Evolutionary conservation across 306 rosid genomes (phyloP).

Genomic region (Rosa rugosa): DNA sequence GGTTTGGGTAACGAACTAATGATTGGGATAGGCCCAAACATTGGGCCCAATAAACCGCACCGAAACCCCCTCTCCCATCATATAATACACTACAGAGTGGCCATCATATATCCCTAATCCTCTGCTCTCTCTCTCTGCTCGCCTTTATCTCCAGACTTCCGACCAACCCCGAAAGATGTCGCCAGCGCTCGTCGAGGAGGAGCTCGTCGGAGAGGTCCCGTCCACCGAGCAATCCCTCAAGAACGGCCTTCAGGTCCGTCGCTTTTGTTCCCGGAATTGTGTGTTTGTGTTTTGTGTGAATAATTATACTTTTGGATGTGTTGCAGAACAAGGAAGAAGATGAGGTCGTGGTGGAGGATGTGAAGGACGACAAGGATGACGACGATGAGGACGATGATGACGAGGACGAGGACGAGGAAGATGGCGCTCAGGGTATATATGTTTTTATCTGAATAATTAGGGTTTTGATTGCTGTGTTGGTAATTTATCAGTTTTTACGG

Average conservation of each 20-base stretch:
- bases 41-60: not conserved
- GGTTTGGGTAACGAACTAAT: not conserved
- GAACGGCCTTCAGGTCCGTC: constrained; percentile 42
- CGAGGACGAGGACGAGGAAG: constrained; percentile 61
- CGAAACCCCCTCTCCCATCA: not conserved
- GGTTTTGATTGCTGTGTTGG: not conserved
- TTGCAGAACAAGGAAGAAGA: constrained; percentile 51
- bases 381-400: constrained; percentile 52
- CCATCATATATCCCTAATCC: not conserved
- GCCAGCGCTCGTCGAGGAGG: constrained; percentile 65
- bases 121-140: constrained; percentile 1
- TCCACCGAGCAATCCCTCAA: constrained; percentile 41
- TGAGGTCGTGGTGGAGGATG: constrained; percentile 65
- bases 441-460: no score
- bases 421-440: constrained; percentile 38
- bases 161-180: constrained; percentile 46
- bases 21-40: not conserved
- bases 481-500: not conserved
- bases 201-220: constrained; percentile 29
- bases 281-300: not conserved
- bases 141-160: constrained; percentile 6
- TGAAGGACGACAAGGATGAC: constrained; percentile 58
- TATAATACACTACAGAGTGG: no score
- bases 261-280: not conserved
- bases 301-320: not conserved